These are phyloP conservation scores for Raddia guianensis DNA, from an alignment of 176 grass and related monocot genomes.

Conservation along the genomic window DNA sequence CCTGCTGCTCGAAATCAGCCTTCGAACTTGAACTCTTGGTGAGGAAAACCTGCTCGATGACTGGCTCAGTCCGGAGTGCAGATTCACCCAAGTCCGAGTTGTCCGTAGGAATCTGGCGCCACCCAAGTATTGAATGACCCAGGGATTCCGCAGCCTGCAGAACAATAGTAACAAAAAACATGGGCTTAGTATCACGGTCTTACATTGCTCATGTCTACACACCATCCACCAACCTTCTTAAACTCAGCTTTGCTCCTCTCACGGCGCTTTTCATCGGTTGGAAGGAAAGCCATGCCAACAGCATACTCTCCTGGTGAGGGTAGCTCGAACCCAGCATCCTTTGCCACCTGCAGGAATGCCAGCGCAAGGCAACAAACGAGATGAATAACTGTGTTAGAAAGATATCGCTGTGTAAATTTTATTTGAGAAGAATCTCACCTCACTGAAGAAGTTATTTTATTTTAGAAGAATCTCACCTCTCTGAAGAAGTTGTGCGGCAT, in stretches of 20 bases:
- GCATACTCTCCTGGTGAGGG: conserved; percentile 75
- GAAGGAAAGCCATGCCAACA: conserved; percentile 92
- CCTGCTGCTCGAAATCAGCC: conserved; percentile 86
- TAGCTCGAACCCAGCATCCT: conserved; percentile 81
- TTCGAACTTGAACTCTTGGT: conserved; percentile 64
- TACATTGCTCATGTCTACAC: background rate
- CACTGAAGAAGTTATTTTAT: conserved; percentile 51
- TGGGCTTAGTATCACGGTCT: conserved; percentile 12
- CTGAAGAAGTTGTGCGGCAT: conserved; percentile 80
- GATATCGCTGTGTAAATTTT: background rate
- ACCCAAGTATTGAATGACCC: conserved; percentile 85
- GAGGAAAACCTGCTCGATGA: conserved; percentile 87
- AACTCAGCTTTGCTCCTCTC: conserved; percentile 83
- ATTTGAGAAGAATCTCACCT: conserved; percentile 46
- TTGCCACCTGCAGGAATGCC: conserved; percentile 62
- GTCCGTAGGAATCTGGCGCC: conserved; percentile 84
- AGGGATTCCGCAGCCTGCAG: conserved; percentile 73
- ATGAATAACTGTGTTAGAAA: conserved; percentile 27
- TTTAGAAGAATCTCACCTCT: conserved; percentile 37
- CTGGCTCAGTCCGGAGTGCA: conserved; percentile 72
- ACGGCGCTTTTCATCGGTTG: conserved; percentile 68
- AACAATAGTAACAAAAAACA: conserved; percentile 23
- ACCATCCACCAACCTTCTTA: conserved; percentile 56
- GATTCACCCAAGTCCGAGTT: conserved; percentile 86
- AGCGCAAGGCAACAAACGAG: background rate